A percentile compares a stretch with the other conserved stretches of the same genome.
These are phyloP conservation scores for Amanita pseudoporphyria DNA, from an alignment of 768 basidiomycete genomes.

Conservation along the genomic window DNA sequence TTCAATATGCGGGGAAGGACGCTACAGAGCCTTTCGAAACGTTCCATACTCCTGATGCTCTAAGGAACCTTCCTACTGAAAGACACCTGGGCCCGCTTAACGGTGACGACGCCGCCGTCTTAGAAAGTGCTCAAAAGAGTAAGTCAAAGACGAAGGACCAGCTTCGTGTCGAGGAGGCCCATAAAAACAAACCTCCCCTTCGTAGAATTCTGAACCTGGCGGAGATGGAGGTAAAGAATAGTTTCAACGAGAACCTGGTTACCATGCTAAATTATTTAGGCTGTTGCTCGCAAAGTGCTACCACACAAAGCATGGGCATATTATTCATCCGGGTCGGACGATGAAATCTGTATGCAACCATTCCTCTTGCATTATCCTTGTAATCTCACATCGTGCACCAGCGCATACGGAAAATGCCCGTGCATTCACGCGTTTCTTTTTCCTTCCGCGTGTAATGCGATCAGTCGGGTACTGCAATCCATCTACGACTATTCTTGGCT, in stretches of 20 bases:
- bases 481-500: slow-evolving; percentile 68
- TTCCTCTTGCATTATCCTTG: slow-evolving; percentile 1
- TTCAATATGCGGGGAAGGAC: slow-evolving; percentile 79
- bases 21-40: slow-evolving; percentile 71
- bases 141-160: slow-evolving; percentile 61
- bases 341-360: slow-evolving; percentile 58
- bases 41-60: slow-evolving; percentile 78
- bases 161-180: slow-evolving; percentile 53
- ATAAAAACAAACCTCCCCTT: slow-evolving; percentile 53
- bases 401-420: slow-evolving; percentile 61
- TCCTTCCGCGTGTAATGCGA: slow-evolving; percentile 74
- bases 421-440: slow-evolving; percentile 83
- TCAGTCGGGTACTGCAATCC: slow-evolving; percentile 54
- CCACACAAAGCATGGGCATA: slow-evolving; percentile 72
- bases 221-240: slow-evolving; percentile 67
- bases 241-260: slow-evolving; percentile 1
- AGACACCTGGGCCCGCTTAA: slow-evolving; percentile 68
- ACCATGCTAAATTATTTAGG: slow-evolving; percentile 25
- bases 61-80: slow-evolving; percentile 59
- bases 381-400: slow-evolving; percentile 21
- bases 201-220: slow-evolving; percentile 60
- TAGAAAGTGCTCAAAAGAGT: slow-evolving; percentile 27
- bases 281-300: slow-evolving; percentile 62
- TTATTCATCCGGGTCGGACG: slow-evolving; percentile 82
- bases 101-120: slow-evolving; percentile 26